Percentiles rank a stretch among this genome's conserved stretches.
phyloP scores from a whole-genome alignment of 1,139 yeast species.

The Citeromyces siamensis region DNA sequence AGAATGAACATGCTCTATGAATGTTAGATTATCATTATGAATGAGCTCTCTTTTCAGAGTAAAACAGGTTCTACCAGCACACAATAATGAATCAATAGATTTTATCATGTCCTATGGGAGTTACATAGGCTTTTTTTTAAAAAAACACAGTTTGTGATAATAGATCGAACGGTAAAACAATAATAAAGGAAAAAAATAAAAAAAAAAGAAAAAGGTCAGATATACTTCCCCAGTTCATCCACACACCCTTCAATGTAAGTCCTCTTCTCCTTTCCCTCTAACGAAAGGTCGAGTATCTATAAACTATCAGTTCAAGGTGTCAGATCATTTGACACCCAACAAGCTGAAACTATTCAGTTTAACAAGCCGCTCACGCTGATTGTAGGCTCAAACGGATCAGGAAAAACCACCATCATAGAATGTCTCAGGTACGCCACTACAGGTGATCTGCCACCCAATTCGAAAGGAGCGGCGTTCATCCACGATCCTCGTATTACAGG shows the following conservation, averaged over 20 bases:
- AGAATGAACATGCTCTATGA: too few species aligned
- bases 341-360: slow-evolving; percentile 79
- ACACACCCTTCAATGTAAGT: not conserved
- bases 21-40: too few species aligned
- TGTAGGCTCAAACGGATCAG: slow-evolving; percentile 96
- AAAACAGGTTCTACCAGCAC: too few species aligned
- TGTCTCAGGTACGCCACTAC: slow-evolving; percentile 91
- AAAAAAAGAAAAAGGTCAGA: too few species aligned
- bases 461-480: slow-evolving; percentile 92
- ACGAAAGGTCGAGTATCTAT: slow-evolving; percentile 49
- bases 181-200: too few species aligned
- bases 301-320: slow-evolving; percentile 85
- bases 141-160: too few species aligned
- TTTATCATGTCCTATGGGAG: too few species aligned
- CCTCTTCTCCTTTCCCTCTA: not conserved
- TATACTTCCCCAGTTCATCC: too few species aligned
- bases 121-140: too few species aligned
- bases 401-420: slow-evolving; percentile 96
- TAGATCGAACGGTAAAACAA: too few species aligned
- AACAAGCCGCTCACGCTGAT: slow-evolving; percentile 86
- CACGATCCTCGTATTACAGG: slow-evolving; percentile 85
- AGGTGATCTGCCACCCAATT: slow-evolving; percentile 91
- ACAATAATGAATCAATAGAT: too few species aligned
- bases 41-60: too few species aligned
- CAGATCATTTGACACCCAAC: slow-evolving; percentile 77